Conservation (phyloP, 2,329 filamentous ascomycete species). For the Botrytis byssoidea region DNA sequence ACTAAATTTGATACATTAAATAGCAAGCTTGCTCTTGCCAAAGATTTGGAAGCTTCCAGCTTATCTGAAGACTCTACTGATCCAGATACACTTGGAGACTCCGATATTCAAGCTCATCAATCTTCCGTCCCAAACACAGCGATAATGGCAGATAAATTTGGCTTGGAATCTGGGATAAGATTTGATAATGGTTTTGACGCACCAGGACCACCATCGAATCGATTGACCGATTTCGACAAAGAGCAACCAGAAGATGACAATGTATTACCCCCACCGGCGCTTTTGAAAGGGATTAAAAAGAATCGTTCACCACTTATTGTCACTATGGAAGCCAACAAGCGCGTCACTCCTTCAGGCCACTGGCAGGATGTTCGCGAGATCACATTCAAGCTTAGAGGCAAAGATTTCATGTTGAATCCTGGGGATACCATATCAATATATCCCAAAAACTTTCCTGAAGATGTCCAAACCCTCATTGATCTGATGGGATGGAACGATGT, state of each 20-base stretch:
- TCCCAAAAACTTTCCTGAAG: constrained; percentile 80
- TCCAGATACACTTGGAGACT: background rate
- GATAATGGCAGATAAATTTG: background rate
- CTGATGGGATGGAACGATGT: constrained; percentile 75
- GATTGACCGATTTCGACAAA: background rate
- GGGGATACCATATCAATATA: constrained; percentile 80
- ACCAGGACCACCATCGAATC: background rate
- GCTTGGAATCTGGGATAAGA: background rate
- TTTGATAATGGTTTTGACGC: background rate
- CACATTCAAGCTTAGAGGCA: constrained; percentile 52
- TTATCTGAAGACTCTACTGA: background rate
- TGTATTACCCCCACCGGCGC: background rate
- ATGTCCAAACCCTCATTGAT: constrained; percentile 75
- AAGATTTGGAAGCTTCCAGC: background rate
- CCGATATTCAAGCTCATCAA: background rate
- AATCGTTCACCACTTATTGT: background rate
- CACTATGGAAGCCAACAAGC: constrained; percentile 60
- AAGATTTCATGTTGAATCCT: constrained; percentile 52
- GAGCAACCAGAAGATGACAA: constrained; percentile 1
- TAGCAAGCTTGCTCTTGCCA: background rate
- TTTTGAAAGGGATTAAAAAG: background rate
- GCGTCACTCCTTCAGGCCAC: constrained; percentile 73
- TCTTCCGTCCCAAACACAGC: background rate
- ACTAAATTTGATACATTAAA: background rate
- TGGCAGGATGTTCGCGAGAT: constrained; percentile 93